These are phyloP conservation scores for Globisporangium parvum DNA, from an alignment of 352 stramenopile genomes.

Conservation along the genomic window DNA sequence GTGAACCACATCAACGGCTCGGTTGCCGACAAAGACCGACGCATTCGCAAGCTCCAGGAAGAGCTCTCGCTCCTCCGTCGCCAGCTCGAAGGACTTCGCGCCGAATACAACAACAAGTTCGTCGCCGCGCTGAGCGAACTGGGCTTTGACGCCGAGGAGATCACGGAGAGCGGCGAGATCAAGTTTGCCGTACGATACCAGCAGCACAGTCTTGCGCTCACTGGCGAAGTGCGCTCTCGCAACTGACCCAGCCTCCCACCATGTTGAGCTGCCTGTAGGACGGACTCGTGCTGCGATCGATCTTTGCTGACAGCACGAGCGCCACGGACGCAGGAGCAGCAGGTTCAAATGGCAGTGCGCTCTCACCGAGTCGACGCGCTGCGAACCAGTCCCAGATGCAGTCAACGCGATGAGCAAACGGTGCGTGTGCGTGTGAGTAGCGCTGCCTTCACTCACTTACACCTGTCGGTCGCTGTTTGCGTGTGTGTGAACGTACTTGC, in stretches of 20 bases:
- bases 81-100: conserved; percentile 57
- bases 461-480: too few species aligned
- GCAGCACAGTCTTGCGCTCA: background rate
- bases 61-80: conserved; percentile 52
- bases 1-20: conserved; percentile 85
- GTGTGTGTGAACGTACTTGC: too few species aligned
- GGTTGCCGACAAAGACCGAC: conserved; percentile 77
- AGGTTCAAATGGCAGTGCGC: background rate
- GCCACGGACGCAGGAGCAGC: conserved; percentile 1
- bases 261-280: conserved; percentile 28
- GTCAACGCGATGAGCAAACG: conserved; percentile 11
- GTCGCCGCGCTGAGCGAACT: conserved; percentile 64
- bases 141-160: conserved; percentile 74
- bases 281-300: conserved; percentile 53
- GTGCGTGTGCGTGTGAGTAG: background rate
- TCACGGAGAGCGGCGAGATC: conserved; percentile 72
- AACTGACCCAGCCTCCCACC: background rate
- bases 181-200: conserved; percentile 56
- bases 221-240: background rate
- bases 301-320: conserved; percentile 32
- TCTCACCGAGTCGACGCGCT: conserved; percentile 10
- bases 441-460: background rate
- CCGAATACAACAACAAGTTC: conserved; percentile 78
- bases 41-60: conserved; percentile 80
- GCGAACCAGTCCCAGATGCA: conserved; percentile 13